Evolutionary conservation across 1,284 basidiomycete species (phyloP).

Genomic region (Papiliotrema flavescens): DNA sequence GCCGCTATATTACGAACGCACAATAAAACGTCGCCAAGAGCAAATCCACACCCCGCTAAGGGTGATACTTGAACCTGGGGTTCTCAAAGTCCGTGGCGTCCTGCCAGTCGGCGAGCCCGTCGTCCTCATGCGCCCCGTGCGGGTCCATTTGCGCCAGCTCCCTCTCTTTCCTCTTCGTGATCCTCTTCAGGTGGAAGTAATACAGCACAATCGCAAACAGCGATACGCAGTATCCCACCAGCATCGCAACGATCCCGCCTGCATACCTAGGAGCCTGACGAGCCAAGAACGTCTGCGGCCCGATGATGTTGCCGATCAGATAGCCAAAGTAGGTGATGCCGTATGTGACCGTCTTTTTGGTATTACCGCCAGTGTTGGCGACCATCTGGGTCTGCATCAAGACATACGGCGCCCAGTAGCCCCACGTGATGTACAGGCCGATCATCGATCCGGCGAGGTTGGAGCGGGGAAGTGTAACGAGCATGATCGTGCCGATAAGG

Average conservation of each 20-base stretch:
- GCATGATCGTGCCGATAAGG: constrained; percentile 6
- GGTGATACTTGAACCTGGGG: no score
- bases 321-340: constrained; percentile 30
- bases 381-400: constrained; percentile 19
- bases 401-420: constrained; percentile 24
- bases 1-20: no score
- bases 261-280: constrained; percentile 23
- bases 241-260: constrained; percentile 23
- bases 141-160: no score
- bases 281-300: constrained; percentile 28
- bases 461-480: constrained; percentile 11
- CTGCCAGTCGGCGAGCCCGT: no score
- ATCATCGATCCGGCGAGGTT: constrained; percentile 26
- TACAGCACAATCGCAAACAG: constrained; percentile 14
- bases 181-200: constrained; percentile 16
- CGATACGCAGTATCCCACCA: constrained; percentile 23
- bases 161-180: constrained; percentile 19
- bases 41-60: no score
- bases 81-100: no score
- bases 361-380: constrained; percentile 28
- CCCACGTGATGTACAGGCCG: constrained; percentile 21
- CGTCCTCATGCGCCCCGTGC: no score
- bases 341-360: constrained; percentile 30
- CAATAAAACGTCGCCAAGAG: no score
- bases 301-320: constrained; percentile 23